phyloP scores from a whole-genome alignment of 2,329 filamentous ascomycete genomes.

The Alternaria longipes region DNA sequence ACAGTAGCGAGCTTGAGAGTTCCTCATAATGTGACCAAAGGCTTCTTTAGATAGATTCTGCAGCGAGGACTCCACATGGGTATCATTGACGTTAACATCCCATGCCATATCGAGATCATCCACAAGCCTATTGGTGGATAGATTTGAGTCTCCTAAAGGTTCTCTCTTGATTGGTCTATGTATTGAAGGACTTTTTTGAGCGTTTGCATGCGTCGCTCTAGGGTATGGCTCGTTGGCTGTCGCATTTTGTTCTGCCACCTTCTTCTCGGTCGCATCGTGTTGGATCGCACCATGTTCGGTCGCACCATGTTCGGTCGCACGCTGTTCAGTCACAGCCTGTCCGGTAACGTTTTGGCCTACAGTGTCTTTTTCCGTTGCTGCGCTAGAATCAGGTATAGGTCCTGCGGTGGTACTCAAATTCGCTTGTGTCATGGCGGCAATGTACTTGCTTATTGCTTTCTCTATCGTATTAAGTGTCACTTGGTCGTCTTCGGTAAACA shows the following conservation, averaged over 20 bases:
- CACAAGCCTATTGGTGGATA: slow-evolving; percentile 9
- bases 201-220: not conserved
- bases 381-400: no score
- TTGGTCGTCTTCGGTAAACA: no score
- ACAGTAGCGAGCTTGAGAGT: slow-evolving; percentile 10
- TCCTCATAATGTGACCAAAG: slow-evolving; percentile 12
- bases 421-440: no score
- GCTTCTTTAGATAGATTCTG: slow-evolving; percentile 5
- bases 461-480: no score
- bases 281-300: not conserved
- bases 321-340: no score
- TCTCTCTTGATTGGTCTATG: no score
- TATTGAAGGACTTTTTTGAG: no score
- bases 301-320: not conserved
- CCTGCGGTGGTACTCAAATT: no score
- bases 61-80: slow-evolving; percentile 4
- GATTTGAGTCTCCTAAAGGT: not conserved
- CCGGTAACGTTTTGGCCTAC: no score
- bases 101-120: slow-evolving; percentile 17
- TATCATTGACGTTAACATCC: slow-evolving; percentile 7
- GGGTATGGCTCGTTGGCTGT: not conserved
- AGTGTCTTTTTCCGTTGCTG: no score
- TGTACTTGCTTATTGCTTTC: no score
- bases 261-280: not conserved
- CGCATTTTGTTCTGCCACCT: not conserved